Conservation (phyloP, 2,329 filamentous ascomycete genomes). For the Fusarium sp. region DNA sequence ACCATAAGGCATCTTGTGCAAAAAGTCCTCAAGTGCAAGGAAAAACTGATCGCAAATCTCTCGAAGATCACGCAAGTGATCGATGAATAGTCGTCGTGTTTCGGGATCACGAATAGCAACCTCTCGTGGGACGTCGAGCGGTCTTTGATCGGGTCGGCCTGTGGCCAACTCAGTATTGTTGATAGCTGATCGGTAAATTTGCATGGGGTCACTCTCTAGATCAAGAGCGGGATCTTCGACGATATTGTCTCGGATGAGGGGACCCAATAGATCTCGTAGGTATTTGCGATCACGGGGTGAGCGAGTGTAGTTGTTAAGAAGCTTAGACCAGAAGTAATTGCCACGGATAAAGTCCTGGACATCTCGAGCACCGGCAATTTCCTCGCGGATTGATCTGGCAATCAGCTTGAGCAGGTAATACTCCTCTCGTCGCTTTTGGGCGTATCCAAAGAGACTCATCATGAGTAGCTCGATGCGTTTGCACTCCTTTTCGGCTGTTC, state of each 20-base stretch:
- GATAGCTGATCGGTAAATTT: conserved; percentile 94
- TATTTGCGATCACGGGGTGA: conserved; percentile 94
- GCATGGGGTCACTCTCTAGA: conserved; percentile 94
- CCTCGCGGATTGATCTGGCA: conserved; percentile 81
- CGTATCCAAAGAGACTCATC: conserved; percentile 97
- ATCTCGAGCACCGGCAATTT: conserved; percentile 76
- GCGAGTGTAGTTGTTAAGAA: conserved; percentile 86
- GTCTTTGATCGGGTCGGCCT: conserved; percentile 81
- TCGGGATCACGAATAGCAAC: conserved; percentile 96
- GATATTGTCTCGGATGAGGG: conserved; percentile 88
- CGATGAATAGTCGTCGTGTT: conserved; percentile 90
- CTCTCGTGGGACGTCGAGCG: conserved; percentile 86
- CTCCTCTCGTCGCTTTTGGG: conserved; percentile 95
- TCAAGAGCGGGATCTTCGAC: conserved; percentile 91
- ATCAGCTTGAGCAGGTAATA: conserved; percentile 95
- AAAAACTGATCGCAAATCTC: conserved; percentile 96
- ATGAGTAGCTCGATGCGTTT: conserved; percentile 92
- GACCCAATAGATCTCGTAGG: conserved; percentile 83
- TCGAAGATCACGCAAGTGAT: conserved; percentile 90
- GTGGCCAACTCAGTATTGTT: conserved; percentile 97
- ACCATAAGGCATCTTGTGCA: conserved; percentile 92
- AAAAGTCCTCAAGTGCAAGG: conserved; percentile 78
- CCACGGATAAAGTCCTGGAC: conserved; percentile 88
- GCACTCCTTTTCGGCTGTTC: conserved; percentile 87
- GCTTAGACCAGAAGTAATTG: conserved; percentile 91